These are phyloP conservation scores for Glycine soja DNA, from an alignment of 306 rosid genomes.

Conservation along the genomic window DNA sequence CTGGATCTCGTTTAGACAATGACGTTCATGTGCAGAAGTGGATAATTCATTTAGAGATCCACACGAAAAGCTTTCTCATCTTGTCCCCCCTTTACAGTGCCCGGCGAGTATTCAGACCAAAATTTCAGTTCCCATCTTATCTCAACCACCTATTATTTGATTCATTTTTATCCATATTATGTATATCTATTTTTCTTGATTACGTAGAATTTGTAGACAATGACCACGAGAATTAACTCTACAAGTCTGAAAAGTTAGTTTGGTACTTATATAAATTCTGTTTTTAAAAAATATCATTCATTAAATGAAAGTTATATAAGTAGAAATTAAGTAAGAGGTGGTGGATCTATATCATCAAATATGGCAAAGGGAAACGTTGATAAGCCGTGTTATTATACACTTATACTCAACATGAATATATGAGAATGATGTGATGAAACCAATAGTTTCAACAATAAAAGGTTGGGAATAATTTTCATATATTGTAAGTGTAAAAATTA, in stretches of 20 bases:
- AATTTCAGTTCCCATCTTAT: conserved; percentile 29
- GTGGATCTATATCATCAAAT: no score
- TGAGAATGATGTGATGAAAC: not conserved
- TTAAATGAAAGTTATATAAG: not conserved
- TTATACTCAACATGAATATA: not conserved
- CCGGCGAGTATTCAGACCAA: not conserved
- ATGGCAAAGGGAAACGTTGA: no score
- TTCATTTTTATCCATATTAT: conserved; percentile 44
- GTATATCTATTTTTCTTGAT: not conserved
- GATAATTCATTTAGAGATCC: conserved; percentile 42
- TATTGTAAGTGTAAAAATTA: not conserved
- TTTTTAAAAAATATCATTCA: not conserved
- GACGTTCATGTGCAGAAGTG: conserved; percentile 21
- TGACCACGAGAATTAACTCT: conserved; percentile 1
- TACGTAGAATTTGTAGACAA: not conserved
- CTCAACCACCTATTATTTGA: not conserved
- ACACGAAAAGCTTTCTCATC: conserved; percentile 39
- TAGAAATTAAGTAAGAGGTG: not conserved
- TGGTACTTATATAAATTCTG: not conserved
- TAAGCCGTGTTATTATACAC: no score
- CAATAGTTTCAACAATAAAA: not conserved
- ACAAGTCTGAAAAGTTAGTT: conserved; percentile 15
- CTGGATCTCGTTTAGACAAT: conserved; percentile 17
- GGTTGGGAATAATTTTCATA: not conserved
- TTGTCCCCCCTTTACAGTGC: conserved; percentile 37